phyloP scores from a whole-genome alignment of 768 basidiomycete species.

The Boletellus ananiceps region DNA sequence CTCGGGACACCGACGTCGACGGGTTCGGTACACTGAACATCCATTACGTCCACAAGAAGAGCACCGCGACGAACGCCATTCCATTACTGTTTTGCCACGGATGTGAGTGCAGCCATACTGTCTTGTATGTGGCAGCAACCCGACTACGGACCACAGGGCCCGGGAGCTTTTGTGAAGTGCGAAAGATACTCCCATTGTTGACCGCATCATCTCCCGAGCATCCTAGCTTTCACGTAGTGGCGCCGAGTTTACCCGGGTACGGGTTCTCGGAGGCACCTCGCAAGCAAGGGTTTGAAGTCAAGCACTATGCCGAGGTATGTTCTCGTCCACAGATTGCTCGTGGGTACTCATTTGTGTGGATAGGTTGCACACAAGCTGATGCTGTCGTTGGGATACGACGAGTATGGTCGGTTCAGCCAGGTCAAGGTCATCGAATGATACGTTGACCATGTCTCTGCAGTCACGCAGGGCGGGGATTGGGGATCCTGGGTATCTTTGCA shows the following conservation, averaged over 20 bases:
- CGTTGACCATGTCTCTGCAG: constrained; percentile 22
- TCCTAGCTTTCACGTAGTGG: constrained; percentile 62
- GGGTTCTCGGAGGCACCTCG: constrained; percentile 58
- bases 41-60: constrained; percentile 57
- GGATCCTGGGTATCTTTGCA: constrained; percentile 31
- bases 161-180: constrained; percentile 53
- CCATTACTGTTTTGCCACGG: constrained; percentile 61
- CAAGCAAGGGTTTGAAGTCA: constrained; percentile 44
- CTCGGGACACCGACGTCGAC: constrained; percentile 44
- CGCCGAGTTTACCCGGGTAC: constrained; percentile 53
- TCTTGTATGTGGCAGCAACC: neutral
- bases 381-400: constrained; percentile 43
- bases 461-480: constrained; percentile 50
- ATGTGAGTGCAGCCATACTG: constrained; percentile 33
- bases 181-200: constrained; percentile 54
- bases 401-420: constrained; percentile 37
- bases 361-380: constrained; percentile 48
- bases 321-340: neutral
- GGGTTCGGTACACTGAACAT: constrained; percentile 46
- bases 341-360: constrained; percentile 1
- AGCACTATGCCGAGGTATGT: constrained; percentile 52
- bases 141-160: constrained; percentile 42
- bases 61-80: constrained; percentile 40
- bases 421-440: neutral
- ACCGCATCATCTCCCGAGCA: constrained; percentile 35